Percentiles rank a stretch among this genome's conserved stretches.
Evolutionary conservation across 2,329 filamentous ascomycete species (phyloP).

Genomic region (Fusarium proliferatum): DNA sequence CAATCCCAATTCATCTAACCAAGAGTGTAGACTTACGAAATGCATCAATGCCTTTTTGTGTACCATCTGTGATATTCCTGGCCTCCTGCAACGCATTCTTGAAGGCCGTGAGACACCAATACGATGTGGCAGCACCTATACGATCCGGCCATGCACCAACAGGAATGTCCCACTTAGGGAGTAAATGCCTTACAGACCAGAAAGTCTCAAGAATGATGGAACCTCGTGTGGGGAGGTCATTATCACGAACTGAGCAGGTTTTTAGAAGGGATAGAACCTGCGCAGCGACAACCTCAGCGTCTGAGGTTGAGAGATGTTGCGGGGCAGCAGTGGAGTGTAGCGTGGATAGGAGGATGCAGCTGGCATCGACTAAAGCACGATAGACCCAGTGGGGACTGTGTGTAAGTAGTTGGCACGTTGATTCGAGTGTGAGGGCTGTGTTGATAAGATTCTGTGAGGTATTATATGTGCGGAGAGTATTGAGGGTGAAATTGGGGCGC

Average conservation of each 20-base stretch:
- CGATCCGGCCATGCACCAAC: slow-evolving; percentile 58
- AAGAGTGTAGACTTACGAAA: slow-evolving; percentile 42
- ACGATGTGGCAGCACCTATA: slow-evolving; percentile 61
- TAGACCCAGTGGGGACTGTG: slow-evolving; percentile 64
- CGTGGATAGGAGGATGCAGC: slow-evolving; percentile 58
- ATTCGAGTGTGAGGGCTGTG: slow-evolving; percentile 56
- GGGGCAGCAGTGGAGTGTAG: slow-evolving; percentile 57
- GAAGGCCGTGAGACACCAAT: slow-evolving; percentile 62
- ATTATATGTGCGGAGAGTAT: slow-evolving; percentile 59
- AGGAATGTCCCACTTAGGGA: slow-evolving; percentile 54
- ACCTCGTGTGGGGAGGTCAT: slow-evolving; percentile 60
- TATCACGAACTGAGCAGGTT: slow-evolving; percentile 59
- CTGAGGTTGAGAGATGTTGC: slow-evolving; percentile 46
- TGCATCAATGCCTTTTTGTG: slow-evolving; percentile 47
- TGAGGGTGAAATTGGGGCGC: slow-evolving; percentile 54
- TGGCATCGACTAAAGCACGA: slow-evolving; percentile 58
- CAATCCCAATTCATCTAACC: background rate
- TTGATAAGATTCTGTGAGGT: slow-evolving; percentile 60
- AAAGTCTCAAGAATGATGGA: slow-evolving; percentile 62
- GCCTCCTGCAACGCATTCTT: slow-evolving; percentile 56
- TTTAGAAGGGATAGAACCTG: slow-evolving; percentile 52
- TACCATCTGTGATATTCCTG: slow-evolving; percentile 47
- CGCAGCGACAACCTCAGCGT: slow-evolving; percentile 47
- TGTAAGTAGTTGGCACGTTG: slow-evolving; percentile 53
- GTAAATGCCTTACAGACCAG: slow-evolving; percentile 55